These are phyloP conservation scores for Amanita exitialis DNA, from an alignment of 768 basidiomycete genomes.

Conservation along the genomic window DNA sequence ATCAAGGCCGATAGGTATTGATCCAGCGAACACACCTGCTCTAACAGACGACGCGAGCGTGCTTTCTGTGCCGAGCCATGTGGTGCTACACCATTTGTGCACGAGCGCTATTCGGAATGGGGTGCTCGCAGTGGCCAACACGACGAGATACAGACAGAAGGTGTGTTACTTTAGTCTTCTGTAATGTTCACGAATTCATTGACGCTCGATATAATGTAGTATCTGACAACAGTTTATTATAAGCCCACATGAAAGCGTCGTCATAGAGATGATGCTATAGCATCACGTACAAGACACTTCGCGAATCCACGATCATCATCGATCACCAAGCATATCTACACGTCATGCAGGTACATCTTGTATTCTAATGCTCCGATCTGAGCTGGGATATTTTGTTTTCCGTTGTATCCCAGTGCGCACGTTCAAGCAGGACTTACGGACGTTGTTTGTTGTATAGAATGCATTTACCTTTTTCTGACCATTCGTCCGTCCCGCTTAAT, in stretches of 20 bases:
- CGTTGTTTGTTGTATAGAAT: not conserved
- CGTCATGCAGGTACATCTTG: not conserved
- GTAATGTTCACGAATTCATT: not conserved
- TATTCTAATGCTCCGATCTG: not conserved
- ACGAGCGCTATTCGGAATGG: constrained; percentile 94
- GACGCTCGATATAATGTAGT: not conserved
- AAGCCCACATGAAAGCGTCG: constrained; percentile 5
- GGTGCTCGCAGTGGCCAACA: constrained; percentile 86
- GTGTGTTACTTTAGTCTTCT: constrained; percentile 27
- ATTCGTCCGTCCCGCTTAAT: not conserved
- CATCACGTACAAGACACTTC: not conserved
- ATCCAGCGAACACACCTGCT: constrained; percentile 27
- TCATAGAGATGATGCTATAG: constrained; percentile 5
- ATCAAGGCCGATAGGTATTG: constrained; percentile 24
- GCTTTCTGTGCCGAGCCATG: constrained; percentile 87
- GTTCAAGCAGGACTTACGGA: constrained; percentile 1
- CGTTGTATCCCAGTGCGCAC: not conserved
- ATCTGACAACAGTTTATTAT: constrained; percentile 8
- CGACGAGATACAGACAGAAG: constrained; percentile 88
- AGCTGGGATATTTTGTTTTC: not conserved
- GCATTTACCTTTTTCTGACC: not conserved
- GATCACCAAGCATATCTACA: not conserved
- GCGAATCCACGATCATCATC: not conserved
- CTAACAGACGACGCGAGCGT: constrained; percentile 84
- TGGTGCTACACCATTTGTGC: constrained; percentile 88